Evolutionary conservation across 2,329 filamentous ascomycete species (phyloP).

Genomic region (Ambrosiella beaveri): DNA sequence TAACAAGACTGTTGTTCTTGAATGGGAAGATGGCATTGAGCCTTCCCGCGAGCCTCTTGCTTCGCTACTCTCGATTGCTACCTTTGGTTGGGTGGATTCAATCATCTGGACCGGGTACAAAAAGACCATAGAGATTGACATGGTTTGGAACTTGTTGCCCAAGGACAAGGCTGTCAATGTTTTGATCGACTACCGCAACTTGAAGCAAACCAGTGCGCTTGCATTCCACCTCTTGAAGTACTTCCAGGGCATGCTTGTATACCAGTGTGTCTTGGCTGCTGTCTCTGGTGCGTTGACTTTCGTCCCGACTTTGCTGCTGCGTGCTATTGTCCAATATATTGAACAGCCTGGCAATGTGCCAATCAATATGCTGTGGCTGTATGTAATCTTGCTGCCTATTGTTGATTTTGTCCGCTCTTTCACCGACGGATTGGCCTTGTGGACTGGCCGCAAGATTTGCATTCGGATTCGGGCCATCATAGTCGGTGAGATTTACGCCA

Average conservation of each 20-base stretch:
- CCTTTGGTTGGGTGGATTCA: conserved; percentile 79
- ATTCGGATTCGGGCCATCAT: conserved; percentile 87
- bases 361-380: conserved; percentile 83
- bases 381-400: conserved; percentile 75
- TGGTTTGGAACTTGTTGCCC: conserved; percentile 82
- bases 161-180: conserved; percentile 75
- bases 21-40: conserved; percentile 76
- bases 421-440: conserved; percentile 71
- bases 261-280: conserved; percentile 66
- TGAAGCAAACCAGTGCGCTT: conserved; percentile 65
- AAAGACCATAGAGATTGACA: conserved; percentile 61
- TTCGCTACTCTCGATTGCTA: conserved; percentile 72
- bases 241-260: conserved; percentile 59
- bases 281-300: conserved; percentile 75
- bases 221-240: conserved; percentile 68
- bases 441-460: conserved; percentile 86
- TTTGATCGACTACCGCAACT: conserved; percentile 64
- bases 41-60: conserved; percentile 76
- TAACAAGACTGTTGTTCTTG: conserved; percentile 72
- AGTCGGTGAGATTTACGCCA: conserved; percentile 93
- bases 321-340: conserved; percentile 86
- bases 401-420: conserved; percentile 69
- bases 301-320: conserved; percentile 75
- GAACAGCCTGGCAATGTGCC: conserved; percentile 63
- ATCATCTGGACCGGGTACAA: conserved; percentile 83